phyloP scores from a whole-genome alignment of 345 rosid species.

The Euclidium syriacum region DNA sequence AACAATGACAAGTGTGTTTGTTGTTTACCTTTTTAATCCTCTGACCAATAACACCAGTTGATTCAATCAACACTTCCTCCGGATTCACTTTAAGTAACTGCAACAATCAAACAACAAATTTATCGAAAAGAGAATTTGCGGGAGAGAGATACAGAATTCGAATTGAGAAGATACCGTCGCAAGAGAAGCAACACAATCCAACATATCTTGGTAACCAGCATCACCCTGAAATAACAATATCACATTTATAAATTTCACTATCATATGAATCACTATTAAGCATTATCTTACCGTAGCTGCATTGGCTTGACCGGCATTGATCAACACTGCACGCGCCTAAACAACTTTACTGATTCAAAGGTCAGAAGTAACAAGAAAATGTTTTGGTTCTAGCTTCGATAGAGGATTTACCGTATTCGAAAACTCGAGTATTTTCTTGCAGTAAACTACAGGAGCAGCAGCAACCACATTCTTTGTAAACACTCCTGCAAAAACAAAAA shows the following conservation, averaged over 20 bases:
- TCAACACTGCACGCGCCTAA: slow-evolving; percentile 90
- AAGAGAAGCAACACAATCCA: slow-evolving; percentile 68
- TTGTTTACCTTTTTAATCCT: slow-evolving; percentile 89
- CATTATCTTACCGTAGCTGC: slow-evolving; percentile 81
- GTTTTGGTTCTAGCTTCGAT: neutral
- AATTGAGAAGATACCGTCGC: slow-evolving; percentile 44
- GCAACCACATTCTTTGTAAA: slow-evolving; percentile 84
- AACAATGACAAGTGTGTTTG: neutral
- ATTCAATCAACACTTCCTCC: slow-evolving; percentile 74
- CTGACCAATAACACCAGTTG: slow-evolving; percentile 93
- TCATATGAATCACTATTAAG: slow-evolving; percentile 1
- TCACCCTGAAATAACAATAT: slow-evolving; percentile 62
- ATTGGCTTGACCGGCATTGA: slow-evolving; percentile 99
- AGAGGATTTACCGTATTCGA: slow-evolving; percentile 45
- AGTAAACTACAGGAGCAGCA: slow-evolving; percentile 90
- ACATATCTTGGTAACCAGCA: slow-evolving; percentile 78
- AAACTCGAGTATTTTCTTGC: slow-evolving; percentile 51
- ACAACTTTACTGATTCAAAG: neutral
- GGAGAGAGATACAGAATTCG: neutral
- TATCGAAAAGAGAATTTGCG: neutral
- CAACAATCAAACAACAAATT: slow-evolving; percentile 10
- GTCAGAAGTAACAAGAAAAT: neutral
- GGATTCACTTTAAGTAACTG: slow-evolving; percentile 61
- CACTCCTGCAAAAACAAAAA: slow-evolving; percentile 53
- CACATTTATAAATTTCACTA: too few species aligned